Evolutionary conservation across 2,329 filamentous ascomycete species (phyloP).

Genomic region (Xylariales sp.): DNA sequence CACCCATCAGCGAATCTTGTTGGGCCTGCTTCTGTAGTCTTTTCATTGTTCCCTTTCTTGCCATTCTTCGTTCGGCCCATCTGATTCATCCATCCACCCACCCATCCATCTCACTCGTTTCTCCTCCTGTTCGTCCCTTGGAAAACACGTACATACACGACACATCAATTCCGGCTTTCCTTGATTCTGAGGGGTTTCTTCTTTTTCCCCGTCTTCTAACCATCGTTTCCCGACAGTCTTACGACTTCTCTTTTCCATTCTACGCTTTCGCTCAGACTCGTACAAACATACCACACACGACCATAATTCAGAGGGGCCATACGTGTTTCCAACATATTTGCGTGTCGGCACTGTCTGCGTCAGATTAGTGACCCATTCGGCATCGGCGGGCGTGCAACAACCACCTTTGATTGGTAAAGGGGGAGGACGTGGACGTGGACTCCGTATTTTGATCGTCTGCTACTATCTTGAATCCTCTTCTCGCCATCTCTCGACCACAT

Average conservation of each 20-base stretch:
- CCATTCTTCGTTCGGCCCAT: not conserved
- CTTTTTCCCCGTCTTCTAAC: not conserved
- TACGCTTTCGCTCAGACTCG: not conserved
- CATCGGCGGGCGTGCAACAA: not conserved
- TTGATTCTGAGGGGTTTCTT: not conserved
- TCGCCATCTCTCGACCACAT: constrained; percentile 5
- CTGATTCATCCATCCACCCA: not conserved
- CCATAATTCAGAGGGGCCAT: not conserved
- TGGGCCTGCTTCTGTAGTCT: too few species aligned
- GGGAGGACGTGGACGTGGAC: not conserved
- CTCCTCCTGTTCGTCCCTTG: not conserved
- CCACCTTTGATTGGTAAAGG: not conserved
- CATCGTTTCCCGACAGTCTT: not conserved
- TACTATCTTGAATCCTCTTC: too few species aligned
- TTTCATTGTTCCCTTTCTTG: too few species aligned
- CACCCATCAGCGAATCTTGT: too few species aligned
- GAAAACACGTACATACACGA: constrained; percentile 1
- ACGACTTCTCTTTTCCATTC: constrained; percentile 1
- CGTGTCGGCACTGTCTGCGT: not conserved
- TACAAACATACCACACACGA: not conserved
- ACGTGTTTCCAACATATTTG: constrained; percentile 9
- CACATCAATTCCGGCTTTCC: not conserved
- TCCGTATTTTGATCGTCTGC: too few species aligned
- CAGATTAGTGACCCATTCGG: constrained; percentile 7
- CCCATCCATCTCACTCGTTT: constrained; percentile 4